These are phyloP conservation scores for Penicillium maclennaniae DNA, from an alignment of 495 filamentous ascomycete genomes.

Conservation along the genomic window DNA sequence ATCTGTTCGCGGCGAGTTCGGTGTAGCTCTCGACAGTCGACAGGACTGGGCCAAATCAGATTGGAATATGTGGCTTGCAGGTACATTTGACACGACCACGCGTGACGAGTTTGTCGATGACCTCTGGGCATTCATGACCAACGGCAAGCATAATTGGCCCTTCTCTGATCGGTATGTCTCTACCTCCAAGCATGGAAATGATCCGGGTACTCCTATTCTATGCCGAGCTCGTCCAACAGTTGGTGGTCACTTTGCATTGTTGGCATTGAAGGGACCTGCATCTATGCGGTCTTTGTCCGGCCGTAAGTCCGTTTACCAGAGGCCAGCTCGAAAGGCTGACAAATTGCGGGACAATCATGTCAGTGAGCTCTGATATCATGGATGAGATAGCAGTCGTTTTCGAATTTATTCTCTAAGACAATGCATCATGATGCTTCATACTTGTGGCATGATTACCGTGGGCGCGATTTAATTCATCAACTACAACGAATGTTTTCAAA, in stretches of 20 bases:
- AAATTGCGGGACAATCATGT: neutral
- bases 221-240: constrained; percentile 54
- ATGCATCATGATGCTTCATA: neutral
- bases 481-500: no score
- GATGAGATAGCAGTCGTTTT: neutral
- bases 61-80: constrained; percentile 49
- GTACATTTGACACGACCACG: constrained; percentile 27
- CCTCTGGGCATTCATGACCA: constrained; percentile 45
- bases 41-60: constrained; percentile 50
- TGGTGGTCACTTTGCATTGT: constrained; percentile 52
- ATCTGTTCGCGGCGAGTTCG: constrained; percentile 36
- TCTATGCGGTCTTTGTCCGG: constrained; percentile 23
- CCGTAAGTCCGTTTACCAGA: neutral
- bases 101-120: constrained; percentile 39
- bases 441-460: neutral
- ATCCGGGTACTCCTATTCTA: constrained; percentile 32
- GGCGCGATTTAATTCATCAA: no score
- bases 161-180: constrained; percentile 47
- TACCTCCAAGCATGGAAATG: constrained; percentile 34
- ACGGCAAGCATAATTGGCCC: constrained; percentile 45
- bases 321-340: neutral
- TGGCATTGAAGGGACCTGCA: constrained; percentile 38
- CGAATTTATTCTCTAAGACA: neutral
- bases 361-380: neutral
- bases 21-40: constrained; percentile 40